Percentiles rank a stretch among this genome's conserved stretches.
phyloP scores from a whole-genome alignment of 257 asterid species.

The Nicotiana tabacum region DNA sequence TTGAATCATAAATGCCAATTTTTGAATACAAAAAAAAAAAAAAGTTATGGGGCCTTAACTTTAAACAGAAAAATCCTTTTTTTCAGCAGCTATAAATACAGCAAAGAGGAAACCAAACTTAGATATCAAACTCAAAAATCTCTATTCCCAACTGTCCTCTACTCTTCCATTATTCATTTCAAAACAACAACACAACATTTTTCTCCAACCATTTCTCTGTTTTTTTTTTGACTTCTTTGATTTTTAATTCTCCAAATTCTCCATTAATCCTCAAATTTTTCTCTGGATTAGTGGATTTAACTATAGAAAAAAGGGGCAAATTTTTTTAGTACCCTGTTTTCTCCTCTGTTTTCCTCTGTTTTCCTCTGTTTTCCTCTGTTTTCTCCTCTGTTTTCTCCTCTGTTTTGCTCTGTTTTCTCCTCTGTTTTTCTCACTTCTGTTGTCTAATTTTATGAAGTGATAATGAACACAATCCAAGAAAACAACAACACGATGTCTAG shows the following conservation, averaged over 20 bases:
- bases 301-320: background rate
- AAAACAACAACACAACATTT: background rate
- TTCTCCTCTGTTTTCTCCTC: slow-evolving; percentile 12
- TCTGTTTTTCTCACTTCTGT: slow-evolving; percentile 12
- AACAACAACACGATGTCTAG: slow-evolving; percentile 8
- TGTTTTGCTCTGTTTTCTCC: slow-evolving; percentile 5
- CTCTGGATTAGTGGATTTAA: slow-evolving; percentile 13
- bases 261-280: slow-evolving; percentile 27
- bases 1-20: slow-evolving; percentile 38
- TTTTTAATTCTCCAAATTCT: background rate
- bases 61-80: slow-evolving; percentile 1
- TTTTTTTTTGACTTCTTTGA: background rate
- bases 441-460: slow-evolving; percentile 6
- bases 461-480: slow-evolving; percentile 40
- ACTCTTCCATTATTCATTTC: slow-evolving; percentile 1
- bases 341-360: slow-evolving; percentile 11
- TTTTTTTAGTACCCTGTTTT: slow-evolving; percentile 14
- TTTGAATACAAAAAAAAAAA: background rate
- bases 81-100: slow-evolving; percentile 53
- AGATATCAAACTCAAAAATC: slow-evolving; percentile 13
- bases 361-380: slow-evolving; percentile 13
- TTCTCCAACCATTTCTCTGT: background rate
- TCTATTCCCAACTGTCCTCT: slow-evolving; percentile 3
- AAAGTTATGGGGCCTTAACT: background rate
- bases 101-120: slow-evolving; percentile 4